phyloP scores from a whole-genome alignment of 192 early-diverging fungal genomes.

The Lobosporangium transversale region DNA sequence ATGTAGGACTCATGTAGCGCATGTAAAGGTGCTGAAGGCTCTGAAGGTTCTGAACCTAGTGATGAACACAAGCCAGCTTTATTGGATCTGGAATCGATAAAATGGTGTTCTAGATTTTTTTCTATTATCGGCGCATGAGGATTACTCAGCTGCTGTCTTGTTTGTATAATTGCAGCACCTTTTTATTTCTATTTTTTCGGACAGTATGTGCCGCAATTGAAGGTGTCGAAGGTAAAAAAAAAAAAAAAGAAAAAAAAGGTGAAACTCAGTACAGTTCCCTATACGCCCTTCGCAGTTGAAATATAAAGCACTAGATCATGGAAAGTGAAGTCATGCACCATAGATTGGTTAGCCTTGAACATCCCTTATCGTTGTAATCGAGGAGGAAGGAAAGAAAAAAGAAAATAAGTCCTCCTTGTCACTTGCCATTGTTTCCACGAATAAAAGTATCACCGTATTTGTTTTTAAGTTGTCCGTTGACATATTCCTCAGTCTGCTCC shows the following conservation, averaged over 20 bases:
- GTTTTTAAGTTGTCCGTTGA: conserved; percentile 93
- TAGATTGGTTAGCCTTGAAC: background rate
- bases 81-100: background rate
- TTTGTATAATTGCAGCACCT: background rate
- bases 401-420: background rate
- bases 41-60: too few relatives aligned
- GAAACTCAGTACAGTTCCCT: too few relatives aligned
- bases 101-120: background rate
- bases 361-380: background rate
- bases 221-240: too few relatives aligned
- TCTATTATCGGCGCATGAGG: background rate
- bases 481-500: conserved; percentile 96
- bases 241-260: too few relatives aligned
- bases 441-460: conserved; percentile 96
- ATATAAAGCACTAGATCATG: background rate
- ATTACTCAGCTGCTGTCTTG: background rate
- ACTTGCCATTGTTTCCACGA: conserved; percentile 93
- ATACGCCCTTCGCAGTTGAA: background rate
- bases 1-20: too few relatives aligned
- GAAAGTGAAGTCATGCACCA: background rate
- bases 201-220: background rate
- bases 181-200: background rate
- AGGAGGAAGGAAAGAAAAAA: background rate
- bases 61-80: too few relatives aligned
- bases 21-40: too few relatives aligned